phyloP scores from a whole-genome alignment of 257 asterid genomes.

The Apocynum venetum region DNA sequence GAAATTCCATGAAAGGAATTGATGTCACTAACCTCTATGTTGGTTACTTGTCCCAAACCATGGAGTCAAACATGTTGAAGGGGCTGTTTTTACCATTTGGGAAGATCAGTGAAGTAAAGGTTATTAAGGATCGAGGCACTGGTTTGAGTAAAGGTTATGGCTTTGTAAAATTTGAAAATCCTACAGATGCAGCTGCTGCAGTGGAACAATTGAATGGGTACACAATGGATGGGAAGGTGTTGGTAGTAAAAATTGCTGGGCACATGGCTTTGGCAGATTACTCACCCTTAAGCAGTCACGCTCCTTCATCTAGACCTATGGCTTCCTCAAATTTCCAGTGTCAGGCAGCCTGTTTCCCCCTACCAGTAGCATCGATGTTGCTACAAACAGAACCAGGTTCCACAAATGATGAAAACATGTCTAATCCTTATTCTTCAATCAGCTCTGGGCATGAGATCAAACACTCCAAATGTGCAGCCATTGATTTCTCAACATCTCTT shows the following conservation, averaged over 20 bases:
- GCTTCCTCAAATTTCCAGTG: background rate
- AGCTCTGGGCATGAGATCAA: background rate
- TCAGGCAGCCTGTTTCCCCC: background rate
- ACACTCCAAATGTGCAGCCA: background rate
- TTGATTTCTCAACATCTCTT: background rate
- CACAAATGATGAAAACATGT: background rate
- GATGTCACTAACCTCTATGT: constrained; percentile 29
- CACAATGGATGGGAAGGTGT: constrained; percentile 25
- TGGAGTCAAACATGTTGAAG: constrained; percentile 25
- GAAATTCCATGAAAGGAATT: constrained; percentile 16
- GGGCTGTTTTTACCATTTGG: constrained; percentile 37
- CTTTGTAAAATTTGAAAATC: constrained; percentile 27
- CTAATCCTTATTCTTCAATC: background rate
- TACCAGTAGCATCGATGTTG: background rate
- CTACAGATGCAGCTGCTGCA: constrained; percentile 23
- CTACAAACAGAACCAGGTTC: background rate
- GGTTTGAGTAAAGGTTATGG: constrained; percentile 39
- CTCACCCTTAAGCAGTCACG: background rate
- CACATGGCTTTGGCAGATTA: constrained; percentile 12
- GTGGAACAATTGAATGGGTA: constrained; percentile 31
- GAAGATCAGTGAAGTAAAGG: constrained; percentile 20
- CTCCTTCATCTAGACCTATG: background rate
- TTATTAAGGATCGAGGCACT: constrained; percentile 25
- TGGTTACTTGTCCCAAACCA: constrained; percentile 20
- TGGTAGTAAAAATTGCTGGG: constrained; percentile 36